Percentiles rank a stretch among this genome's conserved stretches.
Evolutionary conservation across 2,329 filamentous ascomycete genomes (phyloP).

Genomic region (Claviceps humidiphila): DNA sequence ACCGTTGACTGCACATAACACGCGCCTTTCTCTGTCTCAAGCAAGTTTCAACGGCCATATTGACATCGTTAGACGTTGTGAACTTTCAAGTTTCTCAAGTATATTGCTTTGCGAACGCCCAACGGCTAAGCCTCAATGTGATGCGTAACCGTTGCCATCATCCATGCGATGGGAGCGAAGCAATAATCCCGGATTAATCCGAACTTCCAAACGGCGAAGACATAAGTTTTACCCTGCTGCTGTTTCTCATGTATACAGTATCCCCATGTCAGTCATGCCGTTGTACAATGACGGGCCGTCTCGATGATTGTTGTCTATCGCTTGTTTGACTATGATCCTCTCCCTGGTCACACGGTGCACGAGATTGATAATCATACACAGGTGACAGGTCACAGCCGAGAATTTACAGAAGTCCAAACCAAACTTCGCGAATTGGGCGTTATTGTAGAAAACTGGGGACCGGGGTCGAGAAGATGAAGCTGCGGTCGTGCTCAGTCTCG

Average conservation of each 20-base stretch:
- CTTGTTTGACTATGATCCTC: neutral
- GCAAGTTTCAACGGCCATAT: neutral
- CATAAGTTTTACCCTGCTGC: neutral
- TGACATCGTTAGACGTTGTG: neutral
- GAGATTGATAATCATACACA: neutral
- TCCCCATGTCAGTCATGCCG: neutral
- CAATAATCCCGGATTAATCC: no score
- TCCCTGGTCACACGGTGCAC: neutral
- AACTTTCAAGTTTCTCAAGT: neutral
- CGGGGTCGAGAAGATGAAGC: no score
- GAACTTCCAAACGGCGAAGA: no score
- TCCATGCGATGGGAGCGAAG: neutral
- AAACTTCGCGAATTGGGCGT: neutral
- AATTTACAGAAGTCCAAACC: neutral
- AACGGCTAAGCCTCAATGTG: neutral
- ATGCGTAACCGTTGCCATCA: neutral
- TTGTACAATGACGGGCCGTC: neutral
- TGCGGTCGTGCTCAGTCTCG: no score
- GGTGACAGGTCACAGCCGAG: neutral
- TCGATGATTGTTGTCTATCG: neutral
- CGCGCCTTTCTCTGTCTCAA: neutral
- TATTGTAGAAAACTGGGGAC: neutral
- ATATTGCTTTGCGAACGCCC: no score
- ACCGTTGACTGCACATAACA: no score
- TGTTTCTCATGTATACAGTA: neutral